These are phyloP conservation scores for Alopecurus myosuroides DNA, from an alignment of 176 grass and related monocot genomes.

Conservation along the genomic window DNA sequence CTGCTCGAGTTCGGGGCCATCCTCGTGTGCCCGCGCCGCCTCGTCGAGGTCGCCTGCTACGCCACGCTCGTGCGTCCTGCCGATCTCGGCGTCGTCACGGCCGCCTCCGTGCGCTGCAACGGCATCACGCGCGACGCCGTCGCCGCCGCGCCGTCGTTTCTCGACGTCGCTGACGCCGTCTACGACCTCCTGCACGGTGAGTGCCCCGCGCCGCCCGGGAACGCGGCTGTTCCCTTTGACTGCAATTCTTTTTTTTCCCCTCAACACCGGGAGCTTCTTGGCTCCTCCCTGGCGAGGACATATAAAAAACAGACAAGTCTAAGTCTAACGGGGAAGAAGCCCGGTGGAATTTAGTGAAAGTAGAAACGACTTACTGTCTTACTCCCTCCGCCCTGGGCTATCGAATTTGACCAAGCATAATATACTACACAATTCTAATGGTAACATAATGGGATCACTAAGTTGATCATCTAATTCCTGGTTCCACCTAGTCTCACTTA, in stretches of 20 bases:
- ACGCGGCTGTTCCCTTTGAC: not conserved
- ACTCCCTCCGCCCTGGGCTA: no score
- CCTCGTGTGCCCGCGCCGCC: constrained; percentile 64
- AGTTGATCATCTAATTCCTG: not conserved
- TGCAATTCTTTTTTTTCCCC: not conserved
- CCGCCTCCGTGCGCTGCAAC: constrained; percentile 70
- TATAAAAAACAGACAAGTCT: no score
- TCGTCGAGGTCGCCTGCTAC: constrained; percentile 74
- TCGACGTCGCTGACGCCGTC: constrained; percentile 61
- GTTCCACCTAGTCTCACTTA: no score
- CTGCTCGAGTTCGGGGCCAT: constrained; percentile 92
- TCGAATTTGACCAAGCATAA: no score
- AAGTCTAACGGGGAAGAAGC: no score
- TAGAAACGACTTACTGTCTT: no score
- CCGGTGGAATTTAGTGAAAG: no score
- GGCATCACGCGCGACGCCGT: constrained; percentile 82
- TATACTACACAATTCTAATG: no score
- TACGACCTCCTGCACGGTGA: constrained; percentile 82
- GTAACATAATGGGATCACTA: not conserved
- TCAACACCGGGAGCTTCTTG: not conserved
- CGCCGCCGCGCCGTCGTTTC: constrained; percentile 52
- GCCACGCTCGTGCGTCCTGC: constrained; percentile 80
- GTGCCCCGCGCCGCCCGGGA: not conserved
- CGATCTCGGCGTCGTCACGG: constrained; percentile 51
- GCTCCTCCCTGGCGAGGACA: not conserved